These are phyloP conservation scores for Hortiboletus campestris DNA, from an alignment of 768 basidiomycete species.

Conservation along the genomic window DNA sequence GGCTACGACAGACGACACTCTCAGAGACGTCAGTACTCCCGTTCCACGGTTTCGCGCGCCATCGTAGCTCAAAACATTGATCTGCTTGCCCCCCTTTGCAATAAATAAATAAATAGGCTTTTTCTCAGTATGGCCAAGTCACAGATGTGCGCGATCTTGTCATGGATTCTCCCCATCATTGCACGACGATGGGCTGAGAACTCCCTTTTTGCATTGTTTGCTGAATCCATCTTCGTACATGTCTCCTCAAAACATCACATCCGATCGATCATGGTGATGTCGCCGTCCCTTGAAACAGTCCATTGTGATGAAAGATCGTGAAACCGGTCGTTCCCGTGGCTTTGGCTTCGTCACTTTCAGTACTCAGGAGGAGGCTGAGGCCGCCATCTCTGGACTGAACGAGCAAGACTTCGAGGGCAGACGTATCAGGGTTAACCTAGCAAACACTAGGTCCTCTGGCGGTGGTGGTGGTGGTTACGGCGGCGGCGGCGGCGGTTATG, in stretches of 20 bases:
- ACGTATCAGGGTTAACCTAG: slow-evolving; percentile 49
- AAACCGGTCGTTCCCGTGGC: slow-evolving; percentile 56
- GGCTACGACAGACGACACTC: slow-evolving; percentile 29
- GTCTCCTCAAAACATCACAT: slow-evolving; percentile 3
- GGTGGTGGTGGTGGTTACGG: slow-evolving; percentile 13
- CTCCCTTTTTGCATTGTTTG: slow-evolving; percentile 17
- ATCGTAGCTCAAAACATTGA: slow-evolving; percentile 7
- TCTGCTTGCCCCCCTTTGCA: not conserved
- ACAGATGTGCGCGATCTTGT: slow-evolving; percentile 47
- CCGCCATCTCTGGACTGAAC: slow-evolving; percentile 44
- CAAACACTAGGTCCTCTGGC: slow-evolving; percentile 27
- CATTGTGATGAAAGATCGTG: slow-evolving; percentile 47
- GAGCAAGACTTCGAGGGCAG: slow-evolving; percentile 57
- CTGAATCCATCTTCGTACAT: slow-evolving; percentile 29
- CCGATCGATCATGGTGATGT: slow-evolving; percentile 6
- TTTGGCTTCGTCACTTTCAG: slow-evolving; percentile 54
- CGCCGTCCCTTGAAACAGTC: slow-evolving; percentile 18
- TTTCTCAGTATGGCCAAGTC: slow-evolving; percentile 43
- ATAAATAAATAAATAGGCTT: slow-evolving; percentile 34
- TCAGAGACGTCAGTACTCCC: slow-evolving; percentile 23
- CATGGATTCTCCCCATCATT: slow-evolving; percentile 30
- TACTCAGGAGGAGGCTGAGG: slow-evolving; percentile 36
- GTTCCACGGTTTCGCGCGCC: not conserved
- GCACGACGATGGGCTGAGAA: slow-evolving; percentile 34
- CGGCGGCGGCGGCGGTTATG: slow-evolving; percentile 7